Base-by-base conservation (phyloP, 768 basidiomycete genomes). In the Naganishia friedmannii region DNA sequence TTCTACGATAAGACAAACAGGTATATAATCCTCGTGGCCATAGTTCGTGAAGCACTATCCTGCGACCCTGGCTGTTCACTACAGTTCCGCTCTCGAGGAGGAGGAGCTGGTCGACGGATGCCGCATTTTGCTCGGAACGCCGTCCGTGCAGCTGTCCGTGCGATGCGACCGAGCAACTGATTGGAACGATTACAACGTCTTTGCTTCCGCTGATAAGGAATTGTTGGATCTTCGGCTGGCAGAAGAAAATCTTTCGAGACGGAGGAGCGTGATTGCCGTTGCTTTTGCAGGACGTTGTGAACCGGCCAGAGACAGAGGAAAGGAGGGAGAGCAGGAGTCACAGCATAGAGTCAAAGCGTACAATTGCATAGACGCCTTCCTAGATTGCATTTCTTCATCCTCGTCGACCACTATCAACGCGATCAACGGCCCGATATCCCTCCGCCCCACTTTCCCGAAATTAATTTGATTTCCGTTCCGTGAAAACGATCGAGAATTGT, bases 161-260 rank as follows among this genome's bases (percentile, higher is more conserved):
- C 42, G 42, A 42, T 42, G 34, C 42, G 42, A 42, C 42, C 42
- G 42, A 37, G 34, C 34, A 42, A 42, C 7, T 42, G 42, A 42
- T 42, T 42, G 42, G 42, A 42, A 42, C 42, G 42, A 42, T 42
- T 42, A 42, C 7, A 13, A 13, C 7, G 42, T 2, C 2, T 63
- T 63, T 63, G 60, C n/a, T 45, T 63, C 60, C 60, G 60, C 60
- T 63, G 60, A 63, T 63, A 63, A 63, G 60, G 60, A 37, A 58
- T 39, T 32, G 37, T 37, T 10, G n/a, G 56, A 7, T 56, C 42
- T 8, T 42, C 42, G 42, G 7, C 42, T n/a, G 3, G n/a, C 4
- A 4, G 48, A 51, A 26, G 29, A 63, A 45, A 28, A 42, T 46
- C 13, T 26, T 12, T 42, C 34, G 15, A 34, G 60, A 39, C n/a